A percentile compares a stretch with the other conserved stretches of the same genome.
Conservation (phyloP, 192 early-diverging fungal genomes). For the Lobosporangium transversale region DNA sequence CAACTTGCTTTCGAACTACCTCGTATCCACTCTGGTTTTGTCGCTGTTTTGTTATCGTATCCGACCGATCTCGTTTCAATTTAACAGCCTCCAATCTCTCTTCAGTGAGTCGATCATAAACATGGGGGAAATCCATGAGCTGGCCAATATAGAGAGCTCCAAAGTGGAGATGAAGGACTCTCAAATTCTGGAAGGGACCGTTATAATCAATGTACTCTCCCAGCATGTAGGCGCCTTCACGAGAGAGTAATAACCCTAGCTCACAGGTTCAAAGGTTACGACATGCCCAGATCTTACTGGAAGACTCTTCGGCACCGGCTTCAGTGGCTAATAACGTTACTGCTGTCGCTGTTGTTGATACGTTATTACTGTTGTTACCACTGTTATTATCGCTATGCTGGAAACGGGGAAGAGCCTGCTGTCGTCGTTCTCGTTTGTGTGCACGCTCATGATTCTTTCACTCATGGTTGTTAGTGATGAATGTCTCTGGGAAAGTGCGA, state of each 20-base stretch:
- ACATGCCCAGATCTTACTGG: neutral
- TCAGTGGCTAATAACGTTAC: no score
- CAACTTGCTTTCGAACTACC: neutral
- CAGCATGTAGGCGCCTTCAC: neutral
- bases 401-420: no score
- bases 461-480: no score
- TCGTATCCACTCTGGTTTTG: neutral
- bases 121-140: constrained; percentile 2
- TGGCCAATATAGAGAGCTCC: neutral
- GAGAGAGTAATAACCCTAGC: neutral
- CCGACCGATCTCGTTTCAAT: no score
- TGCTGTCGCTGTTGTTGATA: no score
- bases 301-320: no score
- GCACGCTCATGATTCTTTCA: no score
- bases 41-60: neutral
- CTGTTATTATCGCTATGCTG: no score
- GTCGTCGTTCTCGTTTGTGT: no score
- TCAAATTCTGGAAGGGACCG: neutral
- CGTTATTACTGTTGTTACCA: no score
- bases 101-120: neutral
- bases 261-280: neutral
- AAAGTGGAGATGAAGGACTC: neutral
- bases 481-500: no score
- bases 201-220: neutral
- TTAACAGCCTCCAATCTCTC: neutral